Conservation (phyloP, 2,329 filamentous ascomycete genomes). For the Aschersonia sp. region DNA sequence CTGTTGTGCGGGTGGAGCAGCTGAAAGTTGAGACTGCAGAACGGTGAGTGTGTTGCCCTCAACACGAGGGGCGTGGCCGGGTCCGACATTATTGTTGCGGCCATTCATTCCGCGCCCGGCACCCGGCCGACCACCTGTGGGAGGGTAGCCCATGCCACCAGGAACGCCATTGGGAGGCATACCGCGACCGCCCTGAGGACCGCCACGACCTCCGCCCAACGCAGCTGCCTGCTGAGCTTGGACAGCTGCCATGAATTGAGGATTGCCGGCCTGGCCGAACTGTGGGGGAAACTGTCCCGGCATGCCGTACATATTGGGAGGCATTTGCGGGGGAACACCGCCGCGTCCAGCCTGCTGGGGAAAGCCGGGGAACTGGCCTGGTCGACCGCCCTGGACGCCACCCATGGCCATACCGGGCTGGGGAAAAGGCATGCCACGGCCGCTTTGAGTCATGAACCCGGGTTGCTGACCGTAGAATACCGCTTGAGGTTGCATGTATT, state of each 20-base stretch:
- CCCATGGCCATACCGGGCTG: constrained; percentile 52
- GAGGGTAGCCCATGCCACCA: constrained; percentile 40
- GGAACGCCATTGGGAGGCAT: constrained; percentile 49
- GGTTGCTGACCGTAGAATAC: constrained; percentile 86
- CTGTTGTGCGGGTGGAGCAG: constrained; percentile 58
- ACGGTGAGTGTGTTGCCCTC: constrained; percentile 18
- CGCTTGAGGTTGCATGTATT: constrained; percentile 65
- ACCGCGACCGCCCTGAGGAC: constrained; percentile 54
- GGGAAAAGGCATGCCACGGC: constrained; percentile 53
- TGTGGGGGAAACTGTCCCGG: constrained; percentile 68
- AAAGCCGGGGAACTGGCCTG: constrained; percentile 75
- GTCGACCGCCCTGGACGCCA: constrained; percentile 64
- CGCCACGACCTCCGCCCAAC: constrained; percentile 46
- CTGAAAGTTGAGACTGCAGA: constrained; percentile 43
- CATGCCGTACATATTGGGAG: constrained; percentile 73
- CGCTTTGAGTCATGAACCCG: constrained; percentile 49
- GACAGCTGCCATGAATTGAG: constrained; percentile 69
- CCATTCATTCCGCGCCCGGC: constrained; percentile 29
- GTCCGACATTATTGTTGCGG: constrained; percentile 19
- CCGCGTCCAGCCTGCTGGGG: constrained; percentile 80
- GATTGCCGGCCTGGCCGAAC: constrained; percentile 67
- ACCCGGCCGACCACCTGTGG: constrained; percentile 35
- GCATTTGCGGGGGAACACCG: constrained; percentile 73
- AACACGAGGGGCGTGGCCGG: constrained; percentile 32
- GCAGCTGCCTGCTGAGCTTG: constrained; percentile 49